Base-by-base conservation (phyloP, 257 asterid genomes). In the Craterostigma plantagineum region DNA sequence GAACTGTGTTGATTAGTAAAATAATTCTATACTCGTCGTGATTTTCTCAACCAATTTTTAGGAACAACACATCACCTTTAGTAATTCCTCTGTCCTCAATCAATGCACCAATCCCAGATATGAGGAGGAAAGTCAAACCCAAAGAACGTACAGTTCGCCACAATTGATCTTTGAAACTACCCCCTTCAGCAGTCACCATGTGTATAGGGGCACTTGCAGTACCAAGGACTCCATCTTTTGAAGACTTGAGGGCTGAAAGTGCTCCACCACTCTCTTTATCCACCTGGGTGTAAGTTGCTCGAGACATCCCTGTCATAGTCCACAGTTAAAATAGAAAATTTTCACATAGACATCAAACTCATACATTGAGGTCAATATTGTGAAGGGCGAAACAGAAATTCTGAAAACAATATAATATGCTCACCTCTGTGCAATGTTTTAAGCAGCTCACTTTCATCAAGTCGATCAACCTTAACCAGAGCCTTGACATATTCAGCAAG, bases 141-240 rank as follows among this genome's bases (percentile, higher is more conserved):
- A 82, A 64, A 51, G 75, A 70, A 48, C 98, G 95, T 49, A 87
- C 42, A 1, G 95, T 83, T 46, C 95, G 75, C 94, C 95, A 90
- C 40, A 82, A 51, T 68, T 83, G 95, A 50, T 82, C 91, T 62
- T 90, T 83, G 44, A 83, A 72, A 52, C 82, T 70, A 35, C 78
- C 86, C 14, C 92, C 92, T 69, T 72, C 95, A 34, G 73, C 69
- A 50, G 91, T 71, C 55, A 79, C 92, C 95, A 83, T 83, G 61
- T 90, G 94, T 58, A 79, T 72, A 10, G 98, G 98, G 36, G 92
- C 83, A 66, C 55, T 67, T 38, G 98, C 54, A 58, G 98, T 82
- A 34, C 98, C 93, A 43, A 74, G 91, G 52, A 59, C 53, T 35
- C 95, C 90, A 1, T 66, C 85, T 60, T 72, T 87, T 11, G 85